These are phyloP conservation scores for Diaporthe destruens DNA, from an alignment of 2,329 filamentous ascomycete species.

Conservation along the genomic window DNA sequence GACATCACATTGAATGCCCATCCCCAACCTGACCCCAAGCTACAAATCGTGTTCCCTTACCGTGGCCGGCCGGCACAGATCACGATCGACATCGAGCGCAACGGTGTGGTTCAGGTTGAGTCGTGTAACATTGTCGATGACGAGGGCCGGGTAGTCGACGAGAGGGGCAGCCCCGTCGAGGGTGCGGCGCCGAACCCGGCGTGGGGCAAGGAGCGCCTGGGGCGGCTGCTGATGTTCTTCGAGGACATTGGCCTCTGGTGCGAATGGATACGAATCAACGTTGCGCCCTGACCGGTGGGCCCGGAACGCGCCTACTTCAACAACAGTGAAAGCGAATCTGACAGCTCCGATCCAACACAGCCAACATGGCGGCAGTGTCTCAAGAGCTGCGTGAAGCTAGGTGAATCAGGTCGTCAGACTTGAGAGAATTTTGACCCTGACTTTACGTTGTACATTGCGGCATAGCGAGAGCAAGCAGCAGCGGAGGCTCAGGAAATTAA, in stretches of 20 bases:
- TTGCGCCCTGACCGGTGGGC: conserved; percentile 44
- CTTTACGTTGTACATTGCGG: not conserved
- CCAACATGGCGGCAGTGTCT: not conserved
- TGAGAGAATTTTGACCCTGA: not conserved
- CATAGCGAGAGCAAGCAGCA: not conserved
- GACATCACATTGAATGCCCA: conserved; percentile 67
- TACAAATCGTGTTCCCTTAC: conserved; percentile 69
- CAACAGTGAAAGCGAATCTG: not conserved
- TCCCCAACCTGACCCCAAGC: conserved; percentile 55
- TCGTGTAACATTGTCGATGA: conserved; percentile 66
- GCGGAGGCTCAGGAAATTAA: not conserved
- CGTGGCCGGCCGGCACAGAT: conserved; percentile 63
- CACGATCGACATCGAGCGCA: conserved; percentile 69
- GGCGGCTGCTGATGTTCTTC: conserved; percentile 60
- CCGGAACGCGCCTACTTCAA: not conserved
- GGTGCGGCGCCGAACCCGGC: conserved; percentile 33
- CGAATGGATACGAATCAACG: conserved; percentile 61
- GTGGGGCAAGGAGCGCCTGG: conserved; percentile 56
- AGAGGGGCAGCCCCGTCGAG: conserved; percentile 51
- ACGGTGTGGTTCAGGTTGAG: conserved; percentile 69
- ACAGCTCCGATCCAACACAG: not conserved
- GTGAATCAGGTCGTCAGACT: not conserved
- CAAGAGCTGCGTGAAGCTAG: not conserved
- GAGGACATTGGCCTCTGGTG: conserved; percentile 67
- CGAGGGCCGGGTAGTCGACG: conserved; percentile 37